Percentiles rank a stretch among this genome's conserved stretches.
Evolutionary conservation across 345 rosid species (phyloP).

Genomic region (Barbarea vulgaris): DNA sequence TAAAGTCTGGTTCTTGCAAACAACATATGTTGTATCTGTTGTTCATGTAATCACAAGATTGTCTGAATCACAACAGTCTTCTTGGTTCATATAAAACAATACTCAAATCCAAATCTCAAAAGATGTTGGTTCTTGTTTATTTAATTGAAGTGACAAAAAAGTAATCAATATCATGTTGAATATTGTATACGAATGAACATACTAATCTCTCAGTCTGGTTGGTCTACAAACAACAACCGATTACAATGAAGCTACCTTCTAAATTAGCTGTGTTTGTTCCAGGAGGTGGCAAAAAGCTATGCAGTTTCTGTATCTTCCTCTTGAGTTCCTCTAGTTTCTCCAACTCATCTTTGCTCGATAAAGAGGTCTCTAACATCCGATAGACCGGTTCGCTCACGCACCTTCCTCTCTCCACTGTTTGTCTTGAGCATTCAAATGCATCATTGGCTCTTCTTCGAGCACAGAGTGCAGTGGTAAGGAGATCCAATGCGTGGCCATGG

Average conservation of each 20-base stretch:
- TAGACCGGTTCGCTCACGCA: slow-evolving; percentile 53
- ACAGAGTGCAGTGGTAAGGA: slow-evolving; percentile 71
- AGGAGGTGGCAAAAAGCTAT: slow-evolving; percentile 55
- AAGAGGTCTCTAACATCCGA: slow-evolving; percentile 55
- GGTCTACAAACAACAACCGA: slow-evolving; percentile 18
- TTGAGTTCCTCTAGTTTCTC: slow-evolving; percentile 59
- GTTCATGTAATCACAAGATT: not conserved
- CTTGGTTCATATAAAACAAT: not conserved
- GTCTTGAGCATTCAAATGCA: slow-evolving; percentile 69
- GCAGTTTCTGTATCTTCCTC: slow-evolving; percentile 52
- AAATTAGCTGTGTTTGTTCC: slow-evolving; percentile 43
- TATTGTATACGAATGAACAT: slow-evolving; percentile 1
- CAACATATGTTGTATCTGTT: not conserved
- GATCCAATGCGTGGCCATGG: slow-evolving; percentile 76
- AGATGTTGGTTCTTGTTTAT: not conserved
- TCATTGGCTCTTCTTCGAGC: slow-evolving; percentile 58
- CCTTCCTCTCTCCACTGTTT: slow-evolving; percentile 77
- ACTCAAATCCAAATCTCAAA: not conserved
- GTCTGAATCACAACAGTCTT: not conserved
- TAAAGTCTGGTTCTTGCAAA: not conserved
- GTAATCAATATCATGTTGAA: not conserved
- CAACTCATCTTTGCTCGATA: slow-evolving; percentile 43
- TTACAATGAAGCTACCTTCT: not conserved
- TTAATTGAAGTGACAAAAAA: not conserved
- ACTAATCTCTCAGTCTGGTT: slow-evolving; percentile 2